phyloP scores from a whole-genome alignment of 1,139 yeast species.

The Yamadazyma friedrichii region DNA sequence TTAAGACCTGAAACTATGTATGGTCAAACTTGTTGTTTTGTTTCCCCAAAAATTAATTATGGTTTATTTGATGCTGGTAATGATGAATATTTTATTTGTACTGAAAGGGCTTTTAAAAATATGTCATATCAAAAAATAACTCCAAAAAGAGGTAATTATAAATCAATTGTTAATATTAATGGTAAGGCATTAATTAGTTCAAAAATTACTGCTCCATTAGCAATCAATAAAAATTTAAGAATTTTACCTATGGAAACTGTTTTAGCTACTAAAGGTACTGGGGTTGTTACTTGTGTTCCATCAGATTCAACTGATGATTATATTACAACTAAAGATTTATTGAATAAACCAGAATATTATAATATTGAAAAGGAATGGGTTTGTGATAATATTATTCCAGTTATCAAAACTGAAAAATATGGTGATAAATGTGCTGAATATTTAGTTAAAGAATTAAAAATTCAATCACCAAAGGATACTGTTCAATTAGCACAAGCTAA shows the following conservation, averaged over 20 bases:
- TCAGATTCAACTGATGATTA: constrained; percentile 98
- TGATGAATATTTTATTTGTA: constrained; percentile 73
- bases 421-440: constrained; percentile 89
- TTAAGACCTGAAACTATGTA: constrained; percentile 99
- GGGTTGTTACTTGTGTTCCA: constrained; percentile 98
- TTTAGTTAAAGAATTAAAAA: constrained; percentile 82
- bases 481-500: constrained; percentile 88
- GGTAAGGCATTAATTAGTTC: constrained; percentile 86
- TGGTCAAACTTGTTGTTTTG: constrained; percentile 98
- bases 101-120: constrained; percentile 97
- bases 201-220: constrained; percentile 80
- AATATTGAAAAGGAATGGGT: constrained; percentile 88
- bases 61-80: constrained; percentile 91
- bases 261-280: constrained; percentile 93
- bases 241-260: constrained; percentile 98
- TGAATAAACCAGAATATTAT: constrained; percentile 89
- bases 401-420: constrained; percentile 77
- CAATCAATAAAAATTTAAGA: constrained; percentile 68
- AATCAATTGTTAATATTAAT: constrained; percentile 54
- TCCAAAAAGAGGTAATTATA: constrained; percentile 80
- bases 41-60: constrained; percentile 89
- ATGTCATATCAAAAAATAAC: constrained; percentile 95
- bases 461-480: constrained; percentile 91
- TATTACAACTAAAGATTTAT: constrained; percentile 79
- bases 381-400: constrained; percentile 64